A percentile compares a stretch with the other conserved stretches of the same genome.
phyloP scores from a whole-genome alignment of 2,329 filamentous ascomycete species.

The Cryoendolithus antarcticus region DNA sequence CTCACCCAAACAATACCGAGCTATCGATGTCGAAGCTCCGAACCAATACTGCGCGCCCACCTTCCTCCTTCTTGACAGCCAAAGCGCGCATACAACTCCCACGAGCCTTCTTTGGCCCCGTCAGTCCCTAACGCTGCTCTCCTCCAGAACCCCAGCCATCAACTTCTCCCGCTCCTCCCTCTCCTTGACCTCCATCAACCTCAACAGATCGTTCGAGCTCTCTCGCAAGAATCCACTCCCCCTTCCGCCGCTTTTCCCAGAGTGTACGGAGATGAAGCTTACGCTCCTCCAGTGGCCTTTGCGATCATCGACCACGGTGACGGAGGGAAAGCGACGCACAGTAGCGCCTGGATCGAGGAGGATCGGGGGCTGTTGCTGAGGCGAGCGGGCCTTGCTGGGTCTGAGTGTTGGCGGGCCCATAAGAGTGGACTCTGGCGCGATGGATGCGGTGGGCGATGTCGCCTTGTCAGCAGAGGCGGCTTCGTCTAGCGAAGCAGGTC shows the following conservation, averaged over 20 bases:
- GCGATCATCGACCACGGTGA: constrained; percentile 22
- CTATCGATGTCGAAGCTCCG: too few species aligned
- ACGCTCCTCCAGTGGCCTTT: constrained; percentile 19
- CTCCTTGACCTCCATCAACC: constrained; percentile 25
- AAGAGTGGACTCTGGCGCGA: too few species aligned
- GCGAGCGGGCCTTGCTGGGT: constrained; percentile 9
- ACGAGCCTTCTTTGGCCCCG: too few species aligned
- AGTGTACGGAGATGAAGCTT: constrained; percentile 15
- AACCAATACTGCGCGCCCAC: too few species aligned
- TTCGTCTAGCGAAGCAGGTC: constrained; percentile 1
- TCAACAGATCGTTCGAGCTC: constrained; percentile 30
- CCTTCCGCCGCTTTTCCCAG: constrained; percentile 1
- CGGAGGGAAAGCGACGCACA: constrained; percentile 16
- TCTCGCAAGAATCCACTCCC: constrained; percentile 11
- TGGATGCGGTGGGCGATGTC: too few species aligned
- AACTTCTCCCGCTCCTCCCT: constrained; percentile 23
- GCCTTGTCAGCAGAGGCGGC: too few species aligned
- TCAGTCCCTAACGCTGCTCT: background rate
- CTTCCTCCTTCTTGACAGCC: too few species aligned
- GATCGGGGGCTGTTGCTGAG: background rate
- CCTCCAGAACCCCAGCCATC: constrained; percentile 3
- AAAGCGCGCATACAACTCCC: too few species aligned
- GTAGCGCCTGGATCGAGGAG: background rate
- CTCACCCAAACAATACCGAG: too few species aligned
- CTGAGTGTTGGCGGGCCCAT: constrained; percentile 9